These are phyloP conservation scores for Melampsora allii-populina DNA, from an alignment of 1,284 basidiomycete genomes.

Conservation along the genomic window DNA sequence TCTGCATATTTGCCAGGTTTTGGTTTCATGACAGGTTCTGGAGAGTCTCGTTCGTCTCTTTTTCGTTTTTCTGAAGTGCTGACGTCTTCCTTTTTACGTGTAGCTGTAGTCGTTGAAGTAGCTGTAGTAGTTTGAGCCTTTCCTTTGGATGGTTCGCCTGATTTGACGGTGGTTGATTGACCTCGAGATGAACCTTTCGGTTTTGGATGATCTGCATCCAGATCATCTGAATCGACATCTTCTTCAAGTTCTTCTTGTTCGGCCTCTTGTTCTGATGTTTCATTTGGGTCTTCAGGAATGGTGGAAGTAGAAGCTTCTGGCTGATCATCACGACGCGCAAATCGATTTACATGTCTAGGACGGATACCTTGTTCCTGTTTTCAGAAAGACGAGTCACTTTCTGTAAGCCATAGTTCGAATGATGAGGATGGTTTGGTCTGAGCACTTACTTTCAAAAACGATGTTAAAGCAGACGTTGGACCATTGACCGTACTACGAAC, in stretches of 20 bases:
- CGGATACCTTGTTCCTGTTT: slow-evolving; percentile 72
- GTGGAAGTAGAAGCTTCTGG: slow-evolving; percentile 50
- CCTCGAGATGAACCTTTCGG: not conserved
- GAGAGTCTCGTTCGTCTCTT: too few relatives aligned
- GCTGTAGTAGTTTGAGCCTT: not conserved
- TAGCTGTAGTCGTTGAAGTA: not conserved
- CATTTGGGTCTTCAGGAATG: slow-evolving; percentile 53
- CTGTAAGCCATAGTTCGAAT: not conserved
- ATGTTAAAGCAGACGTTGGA: slow-evolving; percentile 84
- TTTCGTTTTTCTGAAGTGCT: not conserved
- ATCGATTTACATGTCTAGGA: slow-evolving; percentile 47
- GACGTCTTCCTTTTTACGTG: not conserved
- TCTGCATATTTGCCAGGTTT: slow-evolving; percentile 35
- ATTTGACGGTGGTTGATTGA: not conserved
- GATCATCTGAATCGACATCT: slow-evolving; percentile 28
- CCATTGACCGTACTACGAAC: slow-evolving; percentile 63
- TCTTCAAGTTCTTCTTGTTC: slow-evolving; percentile 31
- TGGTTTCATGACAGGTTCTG: slow-evolving; percentile 2
- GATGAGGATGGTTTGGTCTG: not conserved
- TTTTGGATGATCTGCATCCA: slow-evolving; percentile 8
- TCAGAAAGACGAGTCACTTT: not conserved
- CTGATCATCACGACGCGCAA: slow-evolving; percentile 46
- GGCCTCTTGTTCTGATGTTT: slow-evolving; percentile 45
- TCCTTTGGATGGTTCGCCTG: not conserved
- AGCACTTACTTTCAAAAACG: slow-evolving; percentile 72